Evolutionary conservation across 192 early-diverging fungal genomes (phyloP), one percentile per base, ranked within the genome.

Genomic region (Coemansia sp.): DNA sequence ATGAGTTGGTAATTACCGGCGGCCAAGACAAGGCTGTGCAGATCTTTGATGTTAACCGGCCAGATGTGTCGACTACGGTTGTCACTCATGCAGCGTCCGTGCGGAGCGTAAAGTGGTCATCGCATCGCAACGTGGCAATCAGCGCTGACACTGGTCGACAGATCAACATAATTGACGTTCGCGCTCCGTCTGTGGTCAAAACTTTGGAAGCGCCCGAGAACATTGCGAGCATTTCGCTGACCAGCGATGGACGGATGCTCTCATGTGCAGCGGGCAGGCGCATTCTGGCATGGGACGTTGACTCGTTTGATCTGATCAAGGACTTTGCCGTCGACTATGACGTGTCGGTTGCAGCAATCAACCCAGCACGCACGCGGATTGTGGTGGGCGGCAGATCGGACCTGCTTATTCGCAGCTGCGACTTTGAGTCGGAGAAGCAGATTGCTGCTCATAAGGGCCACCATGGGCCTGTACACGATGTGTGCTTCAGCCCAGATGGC

Each of bases 401-500:
- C 70, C 79, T 94, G 37, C 92, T 93, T 82, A 92, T 93, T 34
- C 85, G 93, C 44, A 88, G 89, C 57, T 90, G 89, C 62, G 93
- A 93, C 26, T 94, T 88, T 66, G 85, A 86, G n/a, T 82, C 84
- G 0, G 94, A 88, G 3, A 70, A 86, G 34, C 91, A 91, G 61
- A 66, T 89, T 38, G 90, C 93, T 67, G 83, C 91, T 12, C 91
- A 93, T 68, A 94, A 94, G 74, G 94, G 94, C 28, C 94, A 96
- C 68, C 93, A 94, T 62, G 94, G 94, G 5, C 89, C 93, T 0
- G 89, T 96, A 36, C 93, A 94, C 55, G 90, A 90, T 64, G 90
- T 90, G 22, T 91, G 89, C 60, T 93, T 94, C 68, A 96, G 93
- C 23, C 94, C 94, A 20, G 94, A 96, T 70, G 94, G 94, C 31